Conservation (phyloP, 495 filamentous ascomycete species). For the Penicillium desertorum region DNA sequence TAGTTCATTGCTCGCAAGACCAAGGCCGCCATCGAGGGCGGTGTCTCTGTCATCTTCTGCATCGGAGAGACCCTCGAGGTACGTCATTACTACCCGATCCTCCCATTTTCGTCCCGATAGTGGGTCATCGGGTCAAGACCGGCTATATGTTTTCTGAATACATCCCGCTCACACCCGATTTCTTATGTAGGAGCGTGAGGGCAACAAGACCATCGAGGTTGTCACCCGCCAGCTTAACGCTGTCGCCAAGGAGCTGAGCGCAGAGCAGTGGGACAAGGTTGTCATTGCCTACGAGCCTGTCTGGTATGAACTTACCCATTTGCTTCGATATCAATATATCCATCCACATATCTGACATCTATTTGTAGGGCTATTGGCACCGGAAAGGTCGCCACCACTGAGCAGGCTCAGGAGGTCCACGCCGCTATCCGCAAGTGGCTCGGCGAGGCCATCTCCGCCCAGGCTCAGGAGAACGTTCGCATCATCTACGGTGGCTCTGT, state of each 20-base stretch:
- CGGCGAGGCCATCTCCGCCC: conserved; percentile 64
- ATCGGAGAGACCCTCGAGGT: conserved; percentile 89
- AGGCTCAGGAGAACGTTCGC: conserved; percentile 74
- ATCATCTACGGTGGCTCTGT: conserved; percentile 96
- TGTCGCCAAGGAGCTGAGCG: conserved; percentile 58
- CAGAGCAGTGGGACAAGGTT: conserved; percentile 86
- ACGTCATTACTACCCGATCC: conserved; percentile 30
- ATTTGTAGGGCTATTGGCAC: conserved; percentile 79
- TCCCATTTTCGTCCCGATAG: conserved; percentile 30
- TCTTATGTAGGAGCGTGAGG: conserved; percentile 70
- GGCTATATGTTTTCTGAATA: conserved; percentile 15
- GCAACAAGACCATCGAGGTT: conserved; percentile 82
- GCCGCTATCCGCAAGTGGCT: conserved; percentile 90
- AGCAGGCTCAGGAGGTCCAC: conserved; percentile 96
- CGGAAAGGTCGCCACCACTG: conserved; percentile 90
- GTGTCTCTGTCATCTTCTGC: conserved; percentile 89
- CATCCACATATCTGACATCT: conserved; percentile 10
- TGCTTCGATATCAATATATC: neutral
- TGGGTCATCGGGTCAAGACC: conserved; percentile 27
- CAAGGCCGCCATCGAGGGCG: conserved; percentile 83
- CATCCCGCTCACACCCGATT: conserved; percentile 33
- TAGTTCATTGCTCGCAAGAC: conserved; percentile 87
- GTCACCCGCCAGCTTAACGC: conserved; percentile 76
- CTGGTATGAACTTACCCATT: conserved; percentile 55
- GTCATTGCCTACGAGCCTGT: conserved; percentile 99